Evolutionary conservation across 768 basidiomycete species (phyloP), one percentile per base, ranked within the genome.

Genomic region (Russula sp.): DNA sequence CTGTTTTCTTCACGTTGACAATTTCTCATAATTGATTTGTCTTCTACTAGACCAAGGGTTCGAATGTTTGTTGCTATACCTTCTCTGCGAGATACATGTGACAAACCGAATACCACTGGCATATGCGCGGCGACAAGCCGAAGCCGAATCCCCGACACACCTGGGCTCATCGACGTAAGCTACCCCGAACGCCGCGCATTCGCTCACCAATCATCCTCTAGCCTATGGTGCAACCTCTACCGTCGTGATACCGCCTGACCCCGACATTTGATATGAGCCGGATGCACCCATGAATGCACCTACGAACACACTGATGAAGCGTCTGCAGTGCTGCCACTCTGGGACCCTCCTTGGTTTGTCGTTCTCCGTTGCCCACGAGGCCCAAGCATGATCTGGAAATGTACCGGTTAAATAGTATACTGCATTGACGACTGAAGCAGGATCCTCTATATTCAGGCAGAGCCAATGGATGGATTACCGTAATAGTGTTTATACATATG

Each of bases 311-410:
- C 18, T 53, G 11, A 41, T 14, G 16, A 38, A 22, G 14, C 6
- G 25, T 10, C 32, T 36, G 25, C 10, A 61, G 60, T 56, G 29
- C 6, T 56, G 60, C 5, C 46, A 61, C 29, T 56, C 47, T 2
- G 60, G 47, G 2, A 56, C 53, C 4, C 46, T 61, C 18, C 47
- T 61, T 14, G 47, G 60, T 61, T 3, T 20, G 60, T 48, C 36
- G 8, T 39, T 25, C 14, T 20, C 22, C 10, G 7, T 46, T 18
- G 1, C 7, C 7, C 13, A 5, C 14, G 22, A 29, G 25, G 25
- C 25, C 25, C 25, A 3, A 29, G 25, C 25, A 29, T 29, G 25
- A 29, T 3, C 25, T 29, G 25, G 25, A 29, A 29, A n/a, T n/a
- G n/a, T n/a, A n/a, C n/a, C n/a, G n/a, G n/a, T n/a, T n/a, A n/a